Base-by-base conservation (phyloP, 2,329 filamentous ascomycete species). In the Epichloe sp. region DNA sequence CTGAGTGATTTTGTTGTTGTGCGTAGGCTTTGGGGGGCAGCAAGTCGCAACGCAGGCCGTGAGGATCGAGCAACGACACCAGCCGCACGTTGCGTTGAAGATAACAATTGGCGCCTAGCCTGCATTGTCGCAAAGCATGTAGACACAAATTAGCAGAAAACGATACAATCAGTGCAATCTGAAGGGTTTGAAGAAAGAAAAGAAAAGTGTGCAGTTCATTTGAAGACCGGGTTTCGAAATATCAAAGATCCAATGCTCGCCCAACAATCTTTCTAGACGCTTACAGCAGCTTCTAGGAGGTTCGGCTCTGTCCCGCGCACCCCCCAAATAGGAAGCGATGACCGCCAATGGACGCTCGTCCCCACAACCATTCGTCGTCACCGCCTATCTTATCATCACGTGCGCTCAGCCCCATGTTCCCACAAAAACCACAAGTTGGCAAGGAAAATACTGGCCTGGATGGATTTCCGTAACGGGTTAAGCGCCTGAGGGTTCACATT, bases 401-500 rank as follows among this genome's bases (percentile, higher is more conserved):
- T 68, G 68, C 48, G 17, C 46, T 47, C 57, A 63, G 61, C 64
- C 64, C 64, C 63, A 59, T 64, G 59, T 54, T 58, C 58, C 43
- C 56, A 56, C 26, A 31, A 8, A 31, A 8, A 8, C 26, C 7
- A 31, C 55, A 55, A 48, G 21, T 50, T 52, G 52, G 54, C 54
- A 41, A 54, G 51, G 50, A 52, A 50, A 50, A 52, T 44, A 37
- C 44, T 40, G 26, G 53, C 48, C 50, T 56, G 52, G 55, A 52
- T 54, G 49, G 23, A 23, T 43, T 50, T 51, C 63, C 60, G 42
- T 52, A 65, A 63, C 46, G 46, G 62, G 62, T 53, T 54, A 67
- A 68, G 68, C 60, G 58, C 56, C 62, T 60, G 66, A 70, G 68
- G 68, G 68, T 66, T 68, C 66, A 65, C 63, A 67, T 65, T 70